Evolutionary conservation across 2,329 filamentous ascomycete species (phyloP), one percentile per base, ranked within the genome.

Genomic region (Aspergillus carbonarius): DNA sequence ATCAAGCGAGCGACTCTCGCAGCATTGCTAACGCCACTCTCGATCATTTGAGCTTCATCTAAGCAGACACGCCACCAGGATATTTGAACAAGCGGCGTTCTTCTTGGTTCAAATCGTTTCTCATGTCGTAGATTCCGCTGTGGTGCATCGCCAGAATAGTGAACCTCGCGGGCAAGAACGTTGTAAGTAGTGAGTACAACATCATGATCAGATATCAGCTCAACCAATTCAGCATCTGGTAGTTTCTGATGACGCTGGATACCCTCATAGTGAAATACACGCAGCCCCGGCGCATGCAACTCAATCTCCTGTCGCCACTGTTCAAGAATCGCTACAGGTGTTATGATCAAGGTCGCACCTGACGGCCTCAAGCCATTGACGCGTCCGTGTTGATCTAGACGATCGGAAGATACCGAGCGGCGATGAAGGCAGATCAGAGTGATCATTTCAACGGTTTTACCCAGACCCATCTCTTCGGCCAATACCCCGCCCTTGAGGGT

Each of bases 11-110:
- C 92, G 13, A 97, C 87, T 48, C 83, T 85, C 1, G 95, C 93
- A 27, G 93, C 91, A 65, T 91, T 88, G 66, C 87, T 93, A 4
- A 96, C 87, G 34, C 92, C 92, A 64, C 86, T 93, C 71, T 98
- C 93, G 42, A 98, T 87, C 89, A 96, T 96, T 70, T 99, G 95
- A 0, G 93, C 78, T 66, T 80, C 85, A 64, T 88, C 85, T 25
- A 88, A 77, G 66, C 83, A 86, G 1, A 96, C 85, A 42, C 93
- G 84, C 92, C 92, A 97, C 92, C 92, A 98, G 1, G 83, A 86
- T 17, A 97, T 85, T 64, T 90, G 85, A 9, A 93, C 86, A 6
- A 98, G 79, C 0, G 93, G 93, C 4, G 91, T 95, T 53, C 82
- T 87, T 2, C 83, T 82, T 27, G 87, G 82, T 60, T 86, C 81